Evolutionary conservation across 2,329 filamentous ascomycete genomes (phyloP).

Genomic region (Graphilbum fragrans): DNA sequence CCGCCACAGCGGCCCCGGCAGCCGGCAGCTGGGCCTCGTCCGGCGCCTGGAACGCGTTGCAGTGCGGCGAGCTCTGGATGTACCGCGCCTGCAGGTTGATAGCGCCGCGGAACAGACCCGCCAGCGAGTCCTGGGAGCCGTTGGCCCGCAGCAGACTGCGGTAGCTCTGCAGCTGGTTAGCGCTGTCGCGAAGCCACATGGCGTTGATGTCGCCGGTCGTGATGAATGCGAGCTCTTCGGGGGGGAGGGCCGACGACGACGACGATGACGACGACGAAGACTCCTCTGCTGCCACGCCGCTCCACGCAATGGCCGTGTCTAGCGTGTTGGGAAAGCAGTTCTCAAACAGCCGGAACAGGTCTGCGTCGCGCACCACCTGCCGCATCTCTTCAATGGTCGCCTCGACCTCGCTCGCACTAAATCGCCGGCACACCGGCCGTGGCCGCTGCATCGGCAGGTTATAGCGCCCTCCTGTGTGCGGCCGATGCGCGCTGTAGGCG

Average conservation of each 20-base stretch:
- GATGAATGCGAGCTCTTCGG: conserved; percentile 56
- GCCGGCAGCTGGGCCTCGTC: conserved; percentile 34
- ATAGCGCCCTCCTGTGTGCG: conserved; percentile 17
- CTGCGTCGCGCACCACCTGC: conserved; percentile 59
- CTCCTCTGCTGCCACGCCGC: conserved; percentile 29
- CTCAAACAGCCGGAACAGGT: conserved; percentile 57
- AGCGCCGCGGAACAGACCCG: conserved; percentile 50
- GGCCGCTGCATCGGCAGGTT: conserved; percentile 36
- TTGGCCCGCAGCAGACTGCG: conserved; percentile 40
- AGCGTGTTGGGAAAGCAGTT: conserved; percentile 67
- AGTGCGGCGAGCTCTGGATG: conserved; percentile 55
- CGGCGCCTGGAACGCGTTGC: conserved; percentile 74
- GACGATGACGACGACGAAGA: conserved; percentile 40
- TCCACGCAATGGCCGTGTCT: conserved; percentile 14
- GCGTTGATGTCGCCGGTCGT: conserved; percentile 31
- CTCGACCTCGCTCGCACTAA: conserved; percentile 62
- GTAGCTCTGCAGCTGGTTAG: conserved; percentile 56
- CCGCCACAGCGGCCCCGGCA: conserved; percentile 6
- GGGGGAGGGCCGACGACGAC: conserved; percentile 30
- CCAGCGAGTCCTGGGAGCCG: conserved; percentile 36
- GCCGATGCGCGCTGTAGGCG: conserved; percentile 16
- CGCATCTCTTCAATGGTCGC: conserved; percentile 60
- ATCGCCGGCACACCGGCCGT: conserved; percentile 55
- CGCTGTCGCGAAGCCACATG: conserved; percentile 70
- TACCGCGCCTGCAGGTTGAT: conserved; percentile 55